phyloP scores from a whole-genome alignment of 1,284 basidiomycete genomes.

The Ceratobasidium sp. region DNA sequence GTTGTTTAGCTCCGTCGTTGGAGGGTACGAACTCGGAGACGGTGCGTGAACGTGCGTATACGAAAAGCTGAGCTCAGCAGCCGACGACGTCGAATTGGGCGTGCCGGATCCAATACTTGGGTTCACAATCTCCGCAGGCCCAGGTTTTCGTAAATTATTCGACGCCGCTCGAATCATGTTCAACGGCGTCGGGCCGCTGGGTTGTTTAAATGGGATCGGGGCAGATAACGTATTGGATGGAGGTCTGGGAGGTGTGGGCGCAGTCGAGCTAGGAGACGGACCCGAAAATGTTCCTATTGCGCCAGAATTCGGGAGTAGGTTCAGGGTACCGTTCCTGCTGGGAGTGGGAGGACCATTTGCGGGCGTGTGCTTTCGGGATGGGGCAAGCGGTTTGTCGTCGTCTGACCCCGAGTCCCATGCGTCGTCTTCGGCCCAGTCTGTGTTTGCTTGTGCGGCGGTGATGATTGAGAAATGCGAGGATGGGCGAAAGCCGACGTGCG shows the following conservation, averaged over 20 bases:
- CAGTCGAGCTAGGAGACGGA: slow-evolving; percentile 30
- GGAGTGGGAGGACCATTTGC: slow-evolving; percentile 58
- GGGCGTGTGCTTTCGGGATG: slow-evolving; percentile 59
- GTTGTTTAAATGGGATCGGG: slow-evolving; percentile 61
- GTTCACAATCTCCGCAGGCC: background rate
- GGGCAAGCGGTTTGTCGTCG: slow-evolving; percentile 65
- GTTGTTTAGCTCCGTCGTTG: slow-evolving; percentile 52
- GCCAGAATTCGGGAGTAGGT: slow-evolving; percentile 53
- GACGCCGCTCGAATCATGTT: slow-evolving; percentile 16
- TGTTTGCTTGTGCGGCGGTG: slow-evolving; percentile 58
- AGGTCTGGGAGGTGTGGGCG: slow-evolving; percentile 6
- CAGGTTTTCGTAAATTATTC: slow-evolving; percentile 7
- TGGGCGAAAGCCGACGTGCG: slow-evolving; percentile 76
- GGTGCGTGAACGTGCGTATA: slow-evolving; percentile 84
- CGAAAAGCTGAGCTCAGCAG: slow-evolving; percentile 78
- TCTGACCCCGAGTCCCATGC: slow-evolving; percentile 91
- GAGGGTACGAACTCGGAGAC: slow-evolving; percentile 80
- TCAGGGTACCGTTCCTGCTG: slow-evolving; percentile 59
- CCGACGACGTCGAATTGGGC: slow-evolving; percentile 51
- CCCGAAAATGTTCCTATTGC: slow-evolving; percentile 53
- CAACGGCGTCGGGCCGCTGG: slow-evolving; percentile 35
- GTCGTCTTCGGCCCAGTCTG: slow-evolving; percentile 83
- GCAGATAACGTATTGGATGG: slow-evolving; percentile 64
- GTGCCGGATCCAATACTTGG: slow-evolving; percentile 33
- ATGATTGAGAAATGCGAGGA: slow-evolving; percentile 63